Percentiles rank a stretch among this genome's conserved stretches.
These are phyloP conservation scores for Talaromyces nanjingensis DNA, from an alignment of 495 filamentous ascomycete species.

Conservation along the genomic window DNA sequence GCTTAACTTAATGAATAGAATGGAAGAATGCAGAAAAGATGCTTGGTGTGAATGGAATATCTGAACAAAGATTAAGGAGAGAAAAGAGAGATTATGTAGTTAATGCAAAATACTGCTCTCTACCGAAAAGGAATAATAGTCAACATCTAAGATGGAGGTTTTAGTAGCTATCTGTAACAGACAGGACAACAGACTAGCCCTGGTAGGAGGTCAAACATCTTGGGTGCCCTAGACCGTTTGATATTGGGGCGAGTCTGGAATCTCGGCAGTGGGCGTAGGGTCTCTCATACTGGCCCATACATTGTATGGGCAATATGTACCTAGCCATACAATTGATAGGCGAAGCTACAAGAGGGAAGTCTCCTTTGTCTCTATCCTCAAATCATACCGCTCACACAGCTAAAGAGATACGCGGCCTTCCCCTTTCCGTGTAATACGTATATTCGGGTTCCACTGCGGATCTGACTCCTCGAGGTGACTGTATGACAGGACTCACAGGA, in stretches of 20 bases:
- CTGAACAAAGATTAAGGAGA: neutral
- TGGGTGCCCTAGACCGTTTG: neutral
- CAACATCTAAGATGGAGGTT: neutral
- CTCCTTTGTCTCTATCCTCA: neutral
- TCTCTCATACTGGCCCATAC: neutral
- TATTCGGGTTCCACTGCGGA: neutral
- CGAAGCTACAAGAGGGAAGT: neutral
- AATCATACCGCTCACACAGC: neutral
- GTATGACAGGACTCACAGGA: neutral
- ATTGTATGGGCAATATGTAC: neutral
- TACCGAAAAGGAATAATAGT: neutral
- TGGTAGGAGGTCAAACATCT: neutral
- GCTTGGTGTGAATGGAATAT: neutral
- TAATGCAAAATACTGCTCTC: neutral
- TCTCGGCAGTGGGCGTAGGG: neutral
- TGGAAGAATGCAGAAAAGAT: neutral
- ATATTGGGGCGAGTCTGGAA: neutral
- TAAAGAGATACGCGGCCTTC: neutral
- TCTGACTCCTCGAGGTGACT: neutral
- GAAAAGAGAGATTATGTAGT: neutral
- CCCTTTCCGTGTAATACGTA: neutral
- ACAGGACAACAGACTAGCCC: neutral
- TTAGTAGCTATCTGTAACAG: neutral
- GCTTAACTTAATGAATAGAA: constrained; percentile 1
- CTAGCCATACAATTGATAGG: neutral